A percentile compares a stretch with the other conserved stretches of the same genome.
Evolutionary conservation across 2,329 filamentous ascomycete species (phyloP).

Genomic region (Zasmidium angulare): DNA sequence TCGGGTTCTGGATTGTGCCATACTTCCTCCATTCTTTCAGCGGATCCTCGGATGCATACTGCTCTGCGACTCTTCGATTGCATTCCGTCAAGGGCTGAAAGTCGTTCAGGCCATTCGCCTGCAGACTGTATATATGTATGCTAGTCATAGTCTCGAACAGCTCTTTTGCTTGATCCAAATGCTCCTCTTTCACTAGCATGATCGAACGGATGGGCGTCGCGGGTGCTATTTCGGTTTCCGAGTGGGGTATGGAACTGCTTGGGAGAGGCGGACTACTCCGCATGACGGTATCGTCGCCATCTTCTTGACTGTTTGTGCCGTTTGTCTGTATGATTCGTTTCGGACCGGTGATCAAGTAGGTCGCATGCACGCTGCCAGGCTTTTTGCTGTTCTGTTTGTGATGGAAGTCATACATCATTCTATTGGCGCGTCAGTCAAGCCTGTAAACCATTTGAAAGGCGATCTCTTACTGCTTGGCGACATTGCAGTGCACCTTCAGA

Average conservation of each 20-base stretch:
- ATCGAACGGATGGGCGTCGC: constrained; percentile 47
- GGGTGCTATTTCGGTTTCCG: constrained; percentile 49
- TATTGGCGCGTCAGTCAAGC: constrained; percentile 42
- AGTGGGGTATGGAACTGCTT: constrained; percentile 58
- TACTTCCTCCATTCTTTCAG: constrained; percentile 61
- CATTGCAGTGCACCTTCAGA: constrained; percentile 79
- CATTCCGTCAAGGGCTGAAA: constrained; percentile 70
- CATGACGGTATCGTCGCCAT: constrained; percentile 68
- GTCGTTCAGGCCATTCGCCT: constrained; percentile 65
- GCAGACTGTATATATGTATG: constrained; percentile 85
- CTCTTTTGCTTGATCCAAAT: constrained; percentile 52
- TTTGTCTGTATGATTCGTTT: constrained; percentile 48
- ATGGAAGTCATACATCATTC: constrained; percentile 86
- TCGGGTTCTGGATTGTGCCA: constrained; percentile 72
- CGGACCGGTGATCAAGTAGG: constrained; percentile 80
- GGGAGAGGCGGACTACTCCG: constrained; percentile 66
- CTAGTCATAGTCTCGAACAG: constrained; percentile 72
- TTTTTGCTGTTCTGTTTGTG: constrained; percentile 72
- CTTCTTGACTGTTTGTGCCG: constrained; percentile 38
- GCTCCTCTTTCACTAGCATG: constrained; percentile 32
- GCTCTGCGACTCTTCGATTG: constrained; percentile 60
- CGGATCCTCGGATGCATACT: constrained; percentile 60
- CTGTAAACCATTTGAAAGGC: too few relatives aligned
- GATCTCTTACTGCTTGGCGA: constrained; percentile 78
- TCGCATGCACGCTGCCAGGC: constrained; percentile 76